Percentiles rank a stretch among this genome's conserved stretches.
Evolutionary conservation across 164 flowering plant species (phyloP).

Genomic region (Umbellularia californica): DNA sequence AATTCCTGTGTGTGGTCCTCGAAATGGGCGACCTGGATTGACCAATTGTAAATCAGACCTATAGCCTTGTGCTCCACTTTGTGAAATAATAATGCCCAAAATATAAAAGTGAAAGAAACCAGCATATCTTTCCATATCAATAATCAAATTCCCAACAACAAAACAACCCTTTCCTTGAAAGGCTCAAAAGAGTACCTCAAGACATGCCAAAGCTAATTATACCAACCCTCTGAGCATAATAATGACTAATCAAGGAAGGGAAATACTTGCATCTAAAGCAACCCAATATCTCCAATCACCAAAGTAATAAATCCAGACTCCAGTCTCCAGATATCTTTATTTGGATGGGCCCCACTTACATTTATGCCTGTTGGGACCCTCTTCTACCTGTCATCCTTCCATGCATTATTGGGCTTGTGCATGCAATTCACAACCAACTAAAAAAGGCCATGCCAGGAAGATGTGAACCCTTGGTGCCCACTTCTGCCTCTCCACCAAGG

Average conservation of each 20-base stretch:
- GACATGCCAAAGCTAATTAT: conserved; percentile 8
- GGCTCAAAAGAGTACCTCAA: conserved; percentile 5
- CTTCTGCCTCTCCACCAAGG: background rate
- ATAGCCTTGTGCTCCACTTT: no score
- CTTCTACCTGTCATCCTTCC: background rate
- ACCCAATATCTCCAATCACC: background rate
- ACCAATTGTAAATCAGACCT: no score
- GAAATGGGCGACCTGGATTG: no score
- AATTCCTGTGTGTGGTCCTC: no score
- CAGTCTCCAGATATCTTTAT: background rate
- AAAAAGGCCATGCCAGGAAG: background rate
- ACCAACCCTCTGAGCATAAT: background rate
- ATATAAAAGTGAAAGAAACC: background rate
- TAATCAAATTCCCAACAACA: background rate
- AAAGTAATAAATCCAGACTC: background rate
- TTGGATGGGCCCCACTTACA: background rate
- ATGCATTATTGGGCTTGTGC: background rate
- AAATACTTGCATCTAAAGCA: background rate
- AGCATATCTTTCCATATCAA: background rate
- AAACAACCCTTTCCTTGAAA: background rate
- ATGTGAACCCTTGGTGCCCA: background rate
- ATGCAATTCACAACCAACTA: conserved; percentile 1
- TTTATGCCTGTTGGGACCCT: background rate
- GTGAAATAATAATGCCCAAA: no score
- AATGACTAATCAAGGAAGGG: background rate